Percentiles rank a stretch among this genome's conserved stretches.
These are phyloP conservation scores for Sporothrix curviconia DNA, from an alignment of 2,329 filamentous ascomycete genomes.

Conservation along the genomic window DNA sequence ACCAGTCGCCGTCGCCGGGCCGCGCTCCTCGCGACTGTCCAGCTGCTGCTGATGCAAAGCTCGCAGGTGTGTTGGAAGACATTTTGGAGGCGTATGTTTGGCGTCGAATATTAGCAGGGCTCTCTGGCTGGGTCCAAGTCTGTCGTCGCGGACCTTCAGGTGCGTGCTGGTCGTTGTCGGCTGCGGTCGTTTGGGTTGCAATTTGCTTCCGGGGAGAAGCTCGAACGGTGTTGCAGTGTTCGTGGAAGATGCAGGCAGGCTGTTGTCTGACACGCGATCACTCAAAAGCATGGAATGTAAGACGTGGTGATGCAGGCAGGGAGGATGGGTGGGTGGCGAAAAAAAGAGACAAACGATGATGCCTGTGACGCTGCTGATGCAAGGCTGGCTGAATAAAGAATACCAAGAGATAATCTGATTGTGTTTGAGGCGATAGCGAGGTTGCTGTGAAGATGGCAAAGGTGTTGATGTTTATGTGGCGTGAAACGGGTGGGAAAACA, in stretches of 20 bases:
- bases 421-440: not conserved
- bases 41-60: constrained; percentile 77
- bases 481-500: not conserved
- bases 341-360: not conserved
- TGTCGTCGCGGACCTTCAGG: too few relatives aligned
- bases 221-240: not conserved
- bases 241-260: not conserved
- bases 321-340: constrained; percentile 6
- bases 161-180: too few relatives aligned
- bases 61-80: constrained; percentile 72
- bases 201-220: too few relatives aligned
- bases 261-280: not conserved
- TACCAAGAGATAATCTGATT: not conserved
- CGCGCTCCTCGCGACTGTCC: constrained; percentile 61
- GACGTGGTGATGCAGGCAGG: not conserved
- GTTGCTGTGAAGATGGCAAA: not conserved
- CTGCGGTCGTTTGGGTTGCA: too few relatives aligned
- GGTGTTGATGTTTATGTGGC: not conserved
- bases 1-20: constrained; percentile 34
- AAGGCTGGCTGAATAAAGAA: not conserved
- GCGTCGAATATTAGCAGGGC: not conserved
- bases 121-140: too few relatives aligned
- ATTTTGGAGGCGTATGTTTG: constrained; percentile 31
- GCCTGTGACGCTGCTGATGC: not conserved
- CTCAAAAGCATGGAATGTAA: not conserved